phyloP scores from a whole-genome alignment of 768 basidiomycete genomes.

The Calocybe cyanea region DNA sequence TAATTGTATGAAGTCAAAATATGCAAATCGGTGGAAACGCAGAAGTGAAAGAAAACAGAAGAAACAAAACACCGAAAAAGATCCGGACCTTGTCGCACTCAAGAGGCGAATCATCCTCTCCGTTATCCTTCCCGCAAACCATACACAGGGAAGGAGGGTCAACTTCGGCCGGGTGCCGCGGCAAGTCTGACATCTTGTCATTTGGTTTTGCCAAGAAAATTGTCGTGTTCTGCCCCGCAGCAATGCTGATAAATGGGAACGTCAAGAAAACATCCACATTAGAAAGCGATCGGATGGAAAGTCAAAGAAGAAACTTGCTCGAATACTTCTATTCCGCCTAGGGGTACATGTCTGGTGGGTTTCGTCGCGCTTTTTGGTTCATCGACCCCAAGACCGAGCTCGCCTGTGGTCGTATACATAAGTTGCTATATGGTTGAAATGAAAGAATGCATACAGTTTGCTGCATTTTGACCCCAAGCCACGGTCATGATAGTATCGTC shows the following conservation, averaged over 20 bases:
- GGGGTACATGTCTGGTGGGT: conserved; percentile 64
- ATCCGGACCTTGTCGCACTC: conserved; percentile 86
- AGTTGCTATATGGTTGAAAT: not conserved
- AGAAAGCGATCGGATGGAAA: not conserved
- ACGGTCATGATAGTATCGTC: conserved; percentile 79
- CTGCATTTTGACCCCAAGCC: conserved; percentile 82
- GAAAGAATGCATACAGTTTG: conserved; percentile 50
- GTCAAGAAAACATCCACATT: not conserved
- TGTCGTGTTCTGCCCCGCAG: conserved; percentile 84
- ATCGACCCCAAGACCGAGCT: conserved; percentile 77
- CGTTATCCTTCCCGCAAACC: conserved; percentile 65
- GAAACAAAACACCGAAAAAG: not conserved
- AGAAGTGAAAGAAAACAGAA: conserved; percentile 5
- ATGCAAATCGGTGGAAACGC: too few species aligned
- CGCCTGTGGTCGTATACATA: conserved; percentile 36
- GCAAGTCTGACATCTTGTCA: conserved; percentile 71
- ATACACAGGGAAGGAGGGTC: conserved; percentile 65
- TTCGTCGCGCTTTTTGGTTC: conserved; percentile 87
- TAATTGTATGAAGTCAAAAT: too few species aligned
- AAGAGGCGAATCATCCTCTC: conserved; percentile 68
- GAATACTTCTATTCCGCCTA: conserved; percentile 78
- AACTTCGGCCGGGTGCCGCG: conserved; percentile 75
- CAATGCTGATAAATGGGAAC: conserved; percentile 47
- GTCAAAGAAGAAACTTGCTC: conserved; percentile 42
- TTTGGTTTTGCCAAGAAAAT: conserved; percentile 76